Evolutionary conservation across 345 rosid genomes (phyloP), one percentile per base, ranked within the genome.

Genomic region (Murraya koenigii): DNA sequence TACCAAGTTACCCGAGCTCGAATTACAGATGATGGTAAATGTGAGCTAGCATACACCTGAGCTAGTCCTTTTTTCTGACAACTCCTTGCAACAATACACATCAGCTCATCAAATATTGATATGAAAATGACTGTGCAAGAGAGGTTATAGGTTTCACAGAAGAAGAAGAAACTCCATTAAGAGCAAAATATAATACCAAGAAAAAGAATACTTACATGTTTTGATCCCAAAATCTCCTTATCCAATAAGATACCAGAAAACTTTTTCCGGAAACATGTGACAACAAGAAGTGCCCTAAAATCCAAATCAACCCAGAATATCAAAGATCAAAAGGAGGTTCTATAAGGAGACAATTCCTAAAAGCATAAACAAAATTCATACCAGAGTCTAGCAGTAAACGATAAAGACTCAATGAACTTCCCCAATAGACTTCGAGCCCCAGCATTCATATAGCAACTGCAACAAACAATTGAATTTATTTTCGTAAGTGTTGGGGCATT

Each of bases 331-430:
- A 13, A 71, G 61, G 15, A 15, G 52, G 54, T 64, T 44, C 11
- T 20, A 20, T 8, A 65, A 28, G 72, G 64, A 60, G 35, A 22
- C 72, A 35, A 28, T 62, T 76, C 72, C 56, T 32, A 56, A 9
- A 74, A 77, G 41, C 25, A 38, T 58, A 55, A 41, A 30, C 76
- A 76, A 75, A 60, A 65, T 69, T 65, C 82, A 68, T 83, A 95
- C 98, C 99, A 95, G 59, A 92, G 71, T 83, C 93, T 90, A 54
- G 92, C 88, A 86, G 97, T 89, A 86, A 87, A 95, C 58, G 89
- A 75, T 85, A 92, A 86, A 44, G 94, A 83, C 44, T 89, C 85
- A 1, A 92, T 83, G 78, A 92, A 95, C 58, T 84, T 87, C 81
- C 89, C 89, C 87, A 95, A 78, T 75, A 75, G 81, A 77, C 87